Evolutionary conservation across 257 asterid genomes (phyloP), one percentile per base, ranked within the genome.

Genomic region (Fraxinus cuspidata): DNA sequence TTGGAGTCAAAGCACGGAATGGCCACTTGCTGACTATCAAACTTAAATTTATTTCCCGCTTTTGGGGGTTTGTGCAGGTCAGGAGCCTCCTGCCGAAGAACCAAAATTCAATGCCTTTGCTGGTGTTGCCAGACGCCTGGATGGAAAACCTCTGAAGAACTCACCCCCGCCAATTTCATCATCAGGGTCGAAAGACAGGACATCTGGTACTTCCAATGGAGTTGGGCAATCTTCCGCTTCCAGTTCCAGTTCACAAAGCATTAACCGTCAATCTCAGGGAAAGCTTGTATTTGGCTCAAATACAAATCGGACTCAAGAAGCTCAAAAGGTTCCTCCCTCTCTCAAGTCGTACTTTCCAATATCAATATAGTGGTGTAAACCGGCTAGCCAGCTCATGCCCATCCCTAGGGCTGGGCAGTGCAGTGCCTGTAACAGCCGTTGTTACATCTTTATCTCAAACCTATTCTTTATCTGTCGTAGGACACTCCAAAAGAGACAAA

Each of bases 201-300:
- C 71, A 74, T 76, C 88, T 18, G 83, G 69, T 72, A 76, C 16
- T 64, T 49, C 93, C 27, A 75, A 73, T 76, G 82, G 83, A 42
- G 85, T 79, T 27, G 86, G 86, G 31, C 74, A 81, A 13, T 80
- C 93, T 80, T 75, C 92, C 4, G 85, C 92, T 53, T 88, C 89
- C 11, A 82, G 91, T 81, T 81, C 97, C 37, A 85, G 89, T 82
- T 80, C 97, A 35, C 97, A 90, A 74, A 85, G 86, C 77, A 35
- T 89, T 51, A 89, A 74, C 77, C 91, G 90, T 37, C 98, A 94
- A 78, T 81, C 95, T 69, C 97, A 89, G 74, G 99, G 99, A 47
- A 96, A 94, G 86, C 97, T 96, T 4, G 97, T 96, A 15, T 96
- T 96, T 38, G 97, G 98, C 70, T 87, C 98, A 27, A 94, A 90